Evolutionary conservation across 305 asterid species (phyloP).

Genomic region (Petunia hybrid): DNA sequence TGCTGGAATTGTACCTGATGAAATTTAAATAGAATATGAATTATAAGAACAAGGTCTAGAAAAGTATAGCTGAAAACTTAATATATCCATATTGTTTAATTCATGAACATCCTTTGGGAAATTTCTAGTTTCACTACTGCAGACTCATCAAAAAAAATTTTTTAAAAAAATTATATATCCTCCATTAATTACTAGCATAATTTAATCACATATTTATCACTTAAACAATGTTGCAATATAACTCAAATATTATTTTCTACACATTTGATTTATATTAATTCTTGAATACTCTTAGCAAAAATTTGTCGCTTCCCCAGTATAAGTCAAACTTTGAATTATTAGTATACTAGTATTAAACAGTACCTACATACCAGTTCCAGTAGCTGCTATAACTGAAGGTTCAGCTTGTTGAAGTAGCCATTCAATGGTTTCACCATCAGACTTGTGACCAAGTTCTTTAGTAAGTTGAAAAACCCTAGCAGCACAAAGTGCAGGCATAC

Average conservation of each 20-base stretch:
- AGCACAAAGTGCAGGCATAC: constrained; percentile 85
- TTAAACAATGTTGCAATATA: too few relatives aligned
- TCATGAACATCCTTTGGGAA: too few relatives aligned
- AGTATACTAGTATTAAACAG: background rate
- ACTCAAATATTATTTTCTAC: too few relatives aligned
- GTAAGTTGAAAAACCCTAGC: constrained; percentile 91
- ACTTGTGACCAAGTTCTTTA: constrained; percentile 76
- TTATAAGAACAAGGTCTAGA: background rate
- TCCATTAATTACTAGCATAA: background rate
- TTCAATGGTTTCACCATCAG: constrained; percentile 81
- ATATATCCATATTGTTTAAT: too few relatives aligned
- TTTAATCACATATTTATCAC: background rate
- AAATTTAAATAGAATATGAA: background rate
- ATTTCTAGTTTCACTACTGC: too few relatives aligned
- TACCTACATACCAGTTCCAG: constrained; percentile 65
- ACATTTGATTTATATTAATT: too few relatives aligned
- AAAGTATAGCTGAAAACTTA: background rate
- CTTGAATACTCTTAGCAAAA: too few relatives aligned
- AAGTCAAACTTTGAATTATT: background rate
- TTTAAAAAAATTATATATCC: background rate
- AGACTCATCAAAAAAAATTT: too few relatives aligned
- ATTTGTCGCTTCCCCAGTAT: too few relatives aligned
- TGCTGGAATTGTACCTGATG: constrained; percentile 60
- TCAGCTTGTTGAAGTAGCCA: constrained; percentile 87
- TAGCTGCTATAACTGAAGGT: constrained; percentile 73